These are phyloP conservation scores for Diplocarpon mali DNA, from an alignment of 2,329 filamentous ascomycete species.

Conservation along the genomic window DNA sequence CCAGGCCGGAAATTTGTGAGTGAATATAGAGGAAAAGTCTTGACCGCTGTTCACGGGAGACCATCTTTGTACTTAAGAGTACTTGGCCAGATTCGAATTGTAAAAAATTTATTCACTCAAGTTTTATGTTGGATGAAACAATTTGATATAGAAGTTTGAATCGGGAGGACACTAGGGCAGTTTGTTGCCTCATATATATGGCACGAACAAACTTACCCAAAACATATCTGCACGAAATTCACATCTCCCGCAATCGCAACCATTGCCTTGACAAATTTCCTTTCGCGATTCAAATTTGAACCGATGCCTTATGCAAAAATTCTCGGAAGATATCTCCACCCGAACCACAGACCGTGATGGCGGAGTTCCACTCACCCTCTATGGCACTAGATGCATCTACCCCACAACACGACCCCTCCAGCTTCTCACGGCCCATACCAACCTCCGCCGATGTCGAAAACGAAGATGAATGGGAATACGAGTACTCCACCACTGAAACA, in stretches of 20 bases:
- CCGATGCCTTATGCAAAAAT: conserved; percentile 15
- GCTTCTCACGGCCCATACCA: conserved; percentile 4
- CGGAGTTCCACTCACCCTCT: conserved; percentile 6
- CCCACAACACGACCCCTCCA: conserved; percentile 10
- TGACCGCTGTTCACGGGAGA: too few species aligned
- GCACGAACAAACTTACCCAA: too few species aligned
- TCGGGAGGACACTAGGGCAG: too few species aligned
- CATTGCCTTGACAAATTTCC: neutral
- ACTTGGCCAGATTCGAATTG: too few species aligned
- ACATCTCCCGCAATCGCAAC: neutral
- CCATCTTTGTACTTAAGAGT: too few species aligned
- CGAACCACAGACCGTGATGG: conserved; percentile 21
- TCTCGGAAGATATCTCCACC: conserved; percentile 16
- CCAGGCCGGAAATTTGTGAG: too few species aligned
- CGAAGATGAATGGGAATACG: conserved; percentile 57
- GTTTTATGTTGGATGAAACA: too few species aligned
- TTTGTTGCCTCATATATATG: neutral
- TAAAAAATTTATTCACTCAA: too few species aligned
- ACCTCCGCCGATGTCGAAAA: conserved; percentile 24
- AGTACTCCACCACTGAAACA: conserved; percentile 52
- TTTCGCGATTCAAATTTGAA: neutral
- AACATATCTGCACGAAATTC: neutral
- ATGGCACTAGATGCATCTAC: conserved; percentile 6
- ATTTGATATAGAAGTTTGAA: too few species aligned
- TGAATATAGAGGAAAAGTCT: too few species aligned